Percentiles rank a stretch among this genome's conserved stretches.
phyloP scores from a whole-genome alignment of 441 rosid genomes.

The Syzygium malaccense region DNA sequence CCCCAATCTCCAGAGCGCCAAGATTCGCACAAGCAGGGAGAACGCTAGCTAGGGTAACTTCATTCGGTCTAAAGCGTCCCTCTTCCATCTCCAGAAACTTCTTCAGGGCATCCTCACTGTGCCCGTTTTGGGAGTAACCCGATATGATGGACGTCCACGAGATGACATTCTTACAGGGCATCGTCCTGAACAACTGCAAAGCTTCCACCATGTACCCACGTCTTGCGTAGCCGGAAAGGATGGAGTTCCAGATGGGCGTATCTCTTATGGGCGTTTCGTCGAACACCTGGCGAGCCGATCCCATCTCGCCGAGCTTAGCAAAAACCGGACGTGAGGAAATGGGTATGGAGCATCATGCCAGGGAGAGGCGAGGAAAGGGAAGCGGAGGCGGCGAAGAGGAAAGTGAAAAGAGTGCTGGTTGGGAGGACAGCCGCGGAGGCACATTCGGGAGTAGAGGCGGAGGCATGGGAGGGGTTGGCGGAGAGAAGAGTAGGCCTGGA shows the following conservation, averaged over 20 bases:
- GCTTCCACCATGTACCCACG: conserved; percentile 36
- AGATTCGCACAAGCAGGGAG: conserved; percentile 72
- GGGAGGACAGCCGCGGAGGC: conserved; percentile 33
- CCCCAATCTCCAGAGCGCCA: conserved; percentile 61
- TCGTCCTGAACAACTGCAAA: conserved; percentile 28
- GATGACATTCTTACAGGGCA: conserved; percentile 43
- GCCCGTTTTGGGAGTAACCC: conserved; percentile 44
- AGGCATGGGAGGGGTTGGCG: conserved; percentile 44
- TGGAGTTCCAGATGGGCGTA: conserved; percentile 18
- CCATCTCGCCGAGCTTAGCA: conserved; percentile 21
- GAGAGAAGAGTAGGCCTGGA: conserved; percentile 51
- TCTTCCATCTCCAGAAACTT: conserved; percentile 67
- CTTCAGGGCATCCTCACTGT: conserved; percentile 33
- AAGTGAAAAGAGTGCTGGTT: conserved; percentile 54
- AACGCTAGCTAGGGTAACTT: conserved; percentile 59
- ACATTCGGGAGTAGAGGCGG: conserved; percentile 48
- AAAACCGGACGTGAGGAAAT: conserved; percentile 50
- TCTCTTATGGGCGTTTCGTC: conserved; percentile 21
- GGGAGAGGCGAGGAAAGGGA: conserved; percentile 22
- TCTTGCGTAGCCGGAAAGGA: conserved; percentile 35
- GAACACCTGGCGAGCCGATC: conserved; percentile 18
- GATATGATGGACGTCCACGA: conserved; percentile 53
- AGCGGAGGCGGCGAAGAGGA: conserved; percentile 50
- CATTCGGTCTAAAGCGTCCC: conserved; percentile 38
- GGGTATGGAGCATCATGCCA: conserved; percentile 40